These are phyloP conservation scores for Claviceps sp. DNA, from an alignment of 2,329 filamentous ascomycete genomes.

Conservation along the genomic window DNA sequence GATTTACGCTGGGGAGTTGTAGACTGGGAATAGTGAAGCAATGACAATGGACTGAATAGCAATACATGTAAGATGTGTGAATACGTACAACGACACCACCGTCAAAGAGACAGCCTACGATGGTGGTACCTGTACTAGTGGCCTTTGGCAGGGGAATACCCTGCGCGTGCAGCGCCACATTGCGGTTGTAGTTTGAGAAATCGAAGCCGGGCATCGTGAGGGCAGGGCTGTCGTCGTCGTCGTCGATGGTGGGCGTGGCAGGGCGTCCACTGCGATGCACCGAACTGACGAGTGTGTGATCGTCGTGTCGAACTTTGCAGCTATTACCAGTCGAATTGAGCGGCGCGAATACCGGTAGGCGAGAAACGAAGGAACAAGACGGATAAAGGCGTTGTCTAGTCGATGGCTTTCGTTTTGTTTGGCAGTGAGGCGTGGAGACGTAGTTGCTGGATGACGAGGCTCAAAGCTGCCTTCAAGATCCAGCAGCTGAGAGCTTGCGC, in stretches of 20 bases:
- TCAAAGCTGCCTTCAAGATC: conserved; percentile 33
- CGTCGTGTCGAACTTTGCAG: neutral
- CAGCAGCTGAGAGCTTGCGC: neutral
- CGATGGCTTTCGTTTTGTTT: neutral
- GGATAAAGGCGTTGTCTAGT: neutral
- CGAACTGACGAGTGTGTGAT: neutral
- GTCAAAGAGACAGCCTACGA: conserved; percentile 93
- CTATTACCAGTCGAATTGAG: neutral
- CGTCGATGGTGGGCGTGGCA: neutral
- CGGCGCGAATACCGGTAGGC: too few relatives aligned
- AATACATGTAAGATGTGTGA: neutral
- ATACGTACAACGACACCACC: conserved; percentile 78
- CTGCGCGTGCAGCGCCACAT: conserved; percentile 85
- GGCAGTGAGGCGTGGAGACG: conserved; percentile 1
- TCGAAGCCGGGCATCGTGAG: conserved; percentile 87
- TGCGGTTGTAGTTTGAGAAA: conserved; percentile 99
- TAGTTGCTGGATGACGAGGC: conserved; percentile 39
- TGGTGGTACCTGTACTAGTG: conserved; percentile 96
- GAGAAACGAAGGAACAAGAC: too few relatives aligned
- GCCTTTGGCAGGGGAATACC: conserved; percentile 94
- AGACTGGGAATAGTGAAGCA: neutral
- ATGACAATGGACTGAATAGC: neutral
- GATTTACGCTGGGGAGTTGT: neutral
- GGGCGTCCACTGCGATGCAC: neutral
- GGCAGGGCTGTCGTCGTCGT: conserved; percentile 3